Base-by-base conservation (phyloP, 805 yeast species). In the Pichia heedii region DNA sequence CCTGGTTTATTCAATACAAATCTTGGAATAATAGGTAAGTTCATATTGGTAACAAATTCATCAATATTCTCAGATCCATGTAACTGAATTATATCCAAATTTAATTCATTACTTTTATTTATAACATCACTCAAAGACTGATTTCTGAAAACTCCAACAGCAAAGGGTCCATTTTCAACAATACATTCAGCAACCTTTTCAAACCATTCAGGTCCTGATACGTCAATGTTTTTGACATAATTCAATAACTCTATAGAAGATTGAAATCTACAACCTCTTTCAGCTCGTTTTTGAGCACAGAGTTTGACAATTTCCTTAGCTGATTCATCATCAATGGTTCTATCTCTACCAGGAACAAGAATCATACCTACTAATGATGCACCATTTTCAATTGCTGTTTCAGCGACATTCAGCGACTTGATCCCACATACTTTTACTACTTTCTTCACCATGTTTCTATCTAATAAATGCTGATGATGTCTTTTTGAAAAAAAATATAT, bases 61-160 rank as follows among this genome's bases (percentile, higher is more conserved):
- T 70, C 60, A 46, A 70, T 67, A 15, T 77, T 74, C 49, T 81
- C 82, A 22, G 76, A 70, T 10, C 97, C 98, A 60, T 93, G 98
- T 12, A 93, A 63, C 58, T 93, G 98, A 1, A 93, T 83, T 22
- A 86, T 65, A 60, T 93, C 97, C 4, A 88, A 57, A 1, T 66
- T 65, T 15, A 80, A 60, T 8, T 69, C 71, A 2, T 56, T 50
- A 0, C 71, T 70, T 2, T 71, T 53, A 10, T 51, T 44, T 34
- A 68, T 57, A 1, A 90, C 82, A 13, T 81, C 83, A 2, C 74
- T 79, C 3, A 82, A 54, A 0, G 81, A 54, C 60, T 89, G 97
- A 58, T 93, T 86, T 46, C 89, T 69, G 65, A 90, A 87, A 3
- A 90, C 98, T 1, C 97, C 98, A 2, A 88, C 96, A 2, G 84